phyloP scores from a whole-genome alignment of 202 grass and related monocot genomes.

The Brachypodium distachyon region DNA sequence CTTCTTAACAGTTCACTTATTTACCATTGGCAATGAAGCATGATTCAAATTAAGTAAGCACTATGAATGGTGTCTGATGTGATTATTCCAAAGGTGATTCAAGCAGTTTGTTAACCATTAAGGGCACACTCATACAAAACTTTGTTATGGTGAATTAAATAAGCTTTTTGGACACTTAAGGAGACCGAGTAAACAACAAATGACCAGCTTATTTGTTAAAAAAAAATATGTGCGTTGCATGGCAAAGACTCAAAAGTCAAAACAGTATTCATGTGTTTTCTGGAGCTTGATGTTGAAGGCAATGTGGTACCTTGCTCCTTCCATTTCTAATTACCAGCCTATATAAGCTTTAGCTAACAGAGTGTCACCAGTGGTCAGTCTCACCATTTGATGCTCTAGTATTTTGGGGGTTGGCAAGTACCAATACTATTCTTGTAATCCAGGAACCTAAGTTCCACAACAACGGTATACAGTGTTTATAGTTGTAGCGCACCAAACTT shows the following conservation, averaged over 20 bases:
- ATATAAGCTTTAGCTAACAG: neutral
- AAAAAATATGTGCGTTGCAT: neutral
- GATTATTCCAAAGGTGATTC: neutral
- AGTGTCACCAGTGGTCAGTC: neutral
- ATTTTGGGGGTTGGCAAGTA: neutral
- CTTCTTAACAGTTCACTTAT: neutral
- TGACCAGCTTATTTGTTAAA: neutral
- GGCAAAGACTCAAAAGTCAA: neutral
- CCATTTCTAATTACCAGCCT: neutral
- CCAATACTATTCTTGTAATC: neutral
- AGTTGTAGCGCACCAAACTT: neutral
- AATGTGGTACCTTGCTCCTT: neutral
- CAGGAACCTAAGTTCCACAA: neutral
- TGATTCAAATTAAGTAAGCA: neutral
- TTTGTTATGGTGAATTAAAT: neutral
- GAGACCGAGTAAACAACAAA: neutral
- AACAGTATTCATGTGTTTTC: neutral
- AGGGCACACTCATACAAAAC: neutral
- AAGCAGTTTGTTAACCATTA: neutral
- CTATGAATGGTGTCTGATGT: neutral
- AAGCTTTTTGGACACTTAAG: neutral
- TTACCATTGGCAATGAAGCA: neutral
- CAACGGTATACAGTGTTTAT: neutral
- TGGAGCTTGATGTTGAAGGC: neutral
- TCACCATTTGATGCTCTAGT: neutral